Base-by-base conservation (phyloP, 2,329 filamentous ascomycete genomes). In the Fusarium verticillioides region DNA sequence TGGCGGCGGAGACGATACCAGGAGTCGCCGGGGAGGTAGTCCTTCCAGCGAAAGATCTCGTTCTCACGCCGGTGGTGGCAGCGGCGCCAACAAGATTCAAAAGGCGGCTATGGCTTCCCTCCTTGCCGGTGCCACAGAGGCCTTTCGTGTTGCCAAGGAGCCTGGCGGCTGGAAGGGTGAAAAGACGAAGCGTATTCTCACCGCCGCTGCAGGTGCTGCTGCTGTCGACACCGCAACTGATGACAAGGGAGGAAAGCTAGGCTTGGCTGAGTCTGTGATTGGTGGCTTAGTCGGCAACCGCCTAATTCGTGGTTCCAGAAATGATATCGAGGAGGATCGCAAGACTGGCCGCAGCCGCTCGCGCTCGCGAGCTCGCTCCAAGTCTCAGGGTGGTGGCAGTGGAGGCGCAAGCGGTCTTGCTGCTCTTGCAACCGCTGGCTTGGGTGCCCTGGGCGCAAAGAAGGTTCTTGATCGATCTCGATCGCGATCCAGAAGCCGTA, bases 51-150 rank as follows among this genome's bases (percentile, higher is more conserved):
- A 84, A 37, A 83, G 88, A 28, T 89, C 89, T 66, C 87, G 88
- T 72, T 89, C 88, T 37, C 84, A 86, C 21, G 62, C 62, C 15
- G 85, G 87, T n/a, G 85, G 87, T 62, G 60, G 59, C 47, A 84
- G 87, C 63, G 85, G 80, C 18, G 82, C 85, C 40, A 87, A 85
- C 76, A 93, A 93, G 77, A 89, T 94, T 52, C 91, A 95, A 75
- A 94, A 97, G 83, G 95, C 95, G 39, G 94, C 95, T 80, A 96
- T 96, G 85, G 95, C 96, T 39, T 96, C 95, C 26, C 87, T 98
- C 43, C 89, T 97, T 52, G 95, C 96, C 36, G 96, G 95, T 77
- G 96, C 95, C 44, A 93, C 95, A 61, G 95, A 98, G 82, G 96
- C 96, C 46, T 97, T 97, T 87, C 92, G 94, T 70, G 92, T 95